Base-by-base conservation (phyloP, 257 asterid genomes). In the Solanum corneliomulleri region DNA sequence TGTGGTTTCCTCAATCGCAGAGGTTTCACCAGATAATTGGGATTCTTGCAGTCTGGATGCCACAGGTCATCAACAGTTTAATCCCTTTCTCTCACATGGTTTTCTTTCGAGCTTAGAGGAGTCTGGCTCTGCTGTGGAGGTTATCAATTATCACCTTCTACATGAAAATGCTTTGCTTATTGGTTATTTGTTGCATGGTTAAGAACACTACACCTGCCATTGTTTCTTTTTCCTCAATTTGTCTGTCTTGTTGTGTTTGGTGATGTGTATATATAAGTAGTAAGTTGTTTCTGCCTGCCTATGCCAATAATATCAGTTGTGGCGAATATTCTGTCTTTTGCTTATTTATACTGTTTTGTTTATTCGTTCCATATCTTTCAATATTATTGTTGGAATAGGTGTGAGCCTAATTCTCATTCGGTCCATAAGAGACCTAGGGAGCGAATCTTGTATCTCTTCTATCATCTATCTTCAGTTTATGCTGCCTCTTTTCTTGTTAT, bases 71-170 rank as follows among this genome's bases (percentile, higher is more conserved):
- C 93, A 93, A 45, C 87, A 93, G 75, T 93, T 91, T 89, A 95
- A 97, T 86, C 99, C 99, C 86, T 95, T 97, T 86, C 94, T 95
- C 68, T 86, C 94, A 75, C 97, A 97, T 82, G 94, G 96, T 89
- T 97, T 97, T 88, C 96, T 97, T 87, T 94, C 96, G 70, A 94
- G 98, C 97, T 94, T 97, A 89, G 99, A 97, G 93, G 99, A 94
- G 91, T 91, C 99, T 11, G 90, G 94, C 49, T 92, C 92, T 86
- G 98, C 99, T 16, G 94, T 93, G 76, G 96, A 93, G 98, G 99
- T 97, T 86, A 89, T 93, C 82, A 85, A 60, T 64, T 83, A 81
- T 37, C 49, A 58, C 90, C 90, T 91, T 91, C 11, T 74, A 75
- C 37, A 33, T 85, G 41, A 44, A 27, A 85, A 66, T 69, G 7